These are phyloP conservation scores for Gleditsia sinensis DNA, from an alignment of 306 rosid genomes.

Conservation along the genomic window DNA sequence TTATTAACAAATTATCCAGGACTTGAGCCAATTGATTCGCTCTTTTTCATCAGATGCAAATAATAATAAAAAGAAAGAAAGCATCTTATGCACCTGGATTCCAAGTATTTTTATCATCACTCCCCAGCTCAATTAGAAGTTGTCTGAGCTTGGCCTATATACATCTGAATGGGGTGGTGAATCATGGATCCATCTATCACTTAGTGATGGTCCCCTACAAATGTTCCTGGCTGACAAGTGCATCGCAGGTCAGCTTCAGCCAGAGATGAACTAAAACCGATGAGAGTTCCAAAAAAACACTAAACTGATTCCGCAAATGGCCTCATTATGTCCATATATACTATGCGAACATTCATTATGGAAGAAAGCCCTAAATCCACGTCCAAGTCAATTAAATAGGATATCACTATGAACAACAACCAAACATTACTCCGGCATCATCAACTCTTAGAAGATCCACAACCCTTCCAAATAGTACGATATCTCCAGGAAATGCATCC, in stretches of 20 bases:
- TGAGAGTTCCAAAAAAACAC: conserved; percentile 50
- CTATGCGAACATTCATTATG: conserved; percentile 74
- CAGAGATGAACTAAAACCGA: conserved; percentile 36
- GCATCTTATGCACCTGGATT: conserved; percentile 70
- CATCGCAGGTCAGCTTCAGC: conserved; percentile 41
- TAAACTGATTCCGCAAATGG: conserved; percentile 94
- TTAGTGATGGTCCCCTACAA: conserved; percentile 65
- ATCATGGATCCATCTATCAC: conserved; percentile 79
- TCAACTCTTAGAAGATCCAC: conserved; percentile 96
- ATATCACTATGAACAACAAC: conserved; percentile 15
- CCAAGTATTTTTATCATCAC: conserved; percentile 86
- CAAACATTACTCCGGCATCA: conserved; percentile 24
- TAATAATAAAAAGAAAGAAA: no score
- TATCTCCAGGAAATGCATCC: conserved; percentile 99
- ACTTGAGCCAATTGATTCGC: no score
- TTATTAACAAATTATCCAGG: conserved; percentile 39
- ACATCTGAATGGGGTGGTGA: conserved; percentile 77
- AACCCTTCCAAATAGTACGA: conserved; percentile 89
- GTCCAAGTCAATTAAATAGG: conserved; percentile 33
- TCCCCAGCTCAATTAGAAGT: conserved; percentile 76
- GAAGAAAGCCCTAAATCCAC: conserved; percentile 84
- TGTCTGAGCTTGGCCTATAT: conserved; percentile 85
- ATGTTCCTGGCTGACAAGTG: conserved; percentile 66
- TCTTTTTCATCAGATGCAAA: no score
- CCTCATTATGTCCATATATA: conserved; percentile 93